These are phyloP conservation scores for Arthroderma sp. DNA, from an alignment of 2,329 filamentous ascomycete species.

Conservation along the genomic window DNA sequence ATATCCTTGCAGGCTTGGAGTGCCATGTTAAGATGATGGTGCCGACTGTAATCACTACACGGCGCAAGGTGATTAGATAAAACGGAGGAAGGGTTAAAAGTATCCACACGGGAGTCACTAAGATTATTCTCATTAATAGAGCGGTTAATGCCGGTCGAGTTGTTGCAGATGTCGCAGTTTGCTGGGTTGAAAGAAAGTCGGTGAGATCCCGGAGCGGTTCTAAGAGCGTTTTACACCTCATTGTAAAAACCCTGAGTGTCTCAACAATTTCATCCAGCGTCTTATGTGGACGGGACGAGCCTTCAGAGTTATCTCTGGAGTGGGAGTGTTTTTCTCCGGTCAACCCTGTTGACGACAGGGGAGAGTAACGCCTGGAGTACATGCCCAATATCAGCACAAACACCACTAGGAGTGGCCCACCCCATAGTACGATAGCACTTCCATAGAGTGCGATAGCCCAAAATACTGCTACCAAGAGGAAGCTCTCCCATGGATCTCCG, in stretches of 20 bases:
- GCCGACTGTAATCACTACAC: conserved; percentile 72
- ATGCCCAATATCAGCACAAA: conserved; percentile 72
- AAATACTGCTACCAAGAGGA: conserved; percentile 69
- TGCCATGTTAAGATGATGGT: conserved; percentile 87
- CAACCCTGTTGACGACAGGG: conserved; percentile 74
- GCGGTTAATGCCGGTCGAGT: conserved; percentile 80
- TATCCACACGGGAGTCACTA: conserved; percentile 82
- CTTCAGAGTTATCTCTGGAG: conserved; percentile 43
- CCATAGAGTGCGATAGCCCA: conserved; percentile 83
- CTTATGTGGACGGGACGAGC: conserved; percentile 69
- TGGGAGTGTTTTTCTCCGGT: conserved; percentile 49
- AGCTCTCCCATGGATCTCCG: conserved; percentile 92
- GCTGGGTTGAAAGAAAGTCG: conserved; percentile 83
- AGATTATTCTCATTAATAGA: conserved; percentile 75
- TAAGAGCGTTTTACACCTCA: conserved; percentile 78
- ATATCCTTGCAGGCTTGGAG: conserved; percentile 70
- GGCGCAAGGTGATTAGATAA: conserved; percentile 71
- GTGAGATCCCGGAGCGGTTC: conserved; percentile 81
- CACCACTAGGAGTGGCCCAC: conserved; percentile 73
- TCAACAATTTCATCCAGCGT: conserved; percentile 96
- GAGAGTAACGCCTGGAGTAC: conserved; percentile 82
- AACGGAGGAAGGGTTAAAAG: conserved; percentile 68
- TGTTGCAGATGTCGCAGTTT: conserved; percentile 79
- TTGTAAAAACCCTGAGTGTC: conserved; percentile 78
- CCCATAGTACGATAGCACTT: conserved; percentile 64